Base-by-base conservation (phyloP, 352 stramenopile species). In the Thraustochytrium sp. region DNA sequence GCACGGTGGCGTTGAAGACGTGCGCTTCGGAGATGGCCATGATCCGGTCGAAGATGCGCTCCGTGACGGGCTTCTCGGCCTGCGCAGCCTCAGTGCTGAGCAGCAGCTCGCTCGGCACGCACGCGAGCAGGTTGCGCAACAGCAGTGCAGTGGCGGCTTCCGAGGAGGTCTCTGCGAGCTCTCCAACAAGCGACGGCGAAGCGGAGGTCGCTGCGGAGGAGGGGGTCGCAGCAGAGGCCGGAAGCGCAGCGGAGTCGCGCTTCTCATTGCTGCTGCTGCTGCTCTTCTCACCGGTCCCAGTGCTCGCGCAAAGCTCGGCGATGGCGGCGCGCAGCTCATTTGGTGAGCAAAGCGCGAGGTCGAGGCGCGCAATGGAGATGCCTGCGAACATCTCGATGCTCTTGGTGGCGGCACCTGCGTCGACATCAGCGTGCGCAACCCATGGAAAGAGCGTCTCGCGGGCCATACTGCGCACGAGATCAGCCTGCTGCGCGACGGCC, bases 311-410 rank as follows among this genome's bases (percentile, higher is more conserved):
- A 9, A 72, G 59, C 40, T 72, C 46, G 9, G 46, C 40, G 31
- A 72, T 72, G 59, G 59, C 59, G 8, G 4, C 26, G 26, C 59
- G 59, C 16, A 72, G 16, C 59, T 72, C 9, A 13, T 13, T 31
- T 29, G 59, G 59, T 9, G 59, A 18, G 36, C 59, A 72, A n/a
- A 72, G 36, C 21, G 59, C 36, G 40, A 72, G 59, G 46, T 72
- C 59, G 9, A 72, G 59, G 31, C 59, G 59, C 16, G 46, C 59
- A 21, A 72, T 49, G 40, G 59, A 72, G 46, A 72, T 72, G 59
- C 59, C 59, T 21, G 59, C 59, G 46, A 72, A 72, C 59, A 72
- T 72, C 36, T 72, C 59, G 40, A 72, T 72, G 40, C 59, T 72
- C 59, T 72, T 72, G 2, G 59, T 72, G 9, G 59, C 59, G 0